These are phyloP conservation scores for Myxozyma nipponensis DNA, from an alignment of 805 yeast genomes.

Conservation along the genomic window DNA sequence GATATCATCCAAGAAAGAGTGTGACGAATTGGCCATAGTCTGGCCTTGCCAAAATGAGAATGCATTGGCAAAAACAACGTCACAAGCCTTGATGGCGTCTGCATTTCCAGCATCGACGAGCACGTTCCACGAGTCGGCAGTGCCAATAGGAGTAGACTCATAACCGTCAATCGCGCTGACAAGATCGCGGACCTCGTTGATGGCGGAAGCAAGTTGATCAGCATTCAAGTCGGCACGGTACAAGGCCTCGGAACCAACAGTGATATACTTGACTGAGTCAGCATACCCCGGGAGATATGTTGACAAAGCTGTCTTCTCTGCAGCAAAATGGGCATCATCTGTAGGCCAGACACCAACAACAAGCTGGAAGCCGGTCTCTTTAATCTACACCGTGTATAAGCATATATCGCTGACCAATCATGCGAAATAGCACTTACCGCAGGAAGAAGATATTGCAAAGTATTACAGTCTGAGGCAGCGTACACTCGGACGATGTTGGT, in stretches of 20 bases:
- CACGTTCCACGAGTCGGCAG: slow-evolving; percentile 94
- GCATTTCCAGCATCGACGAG: slow-evolving; percentile 71
- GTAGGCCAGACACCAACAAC: slow-evolving; percentile 93
- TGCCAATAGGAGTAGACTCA: slow-evolving; percentile 55
- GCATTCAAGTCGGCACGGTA: slow-evolving; percentile 88
- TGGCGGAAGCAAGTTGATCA: slow-evolving; percentile 60
- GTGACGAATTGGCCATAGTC: slow-evolving; percentile 72
- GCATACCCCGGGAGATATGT: slow-evolving; percentile 69
- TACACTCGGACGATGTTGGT: slow-evolving; percentile 73
- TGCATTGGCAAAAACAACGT: slow-evolving; percentile 86
- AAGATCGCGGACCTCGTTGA: slow-evolving; percentile 57
- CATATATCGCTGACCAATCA: no score
- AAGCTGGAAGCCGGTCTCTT: slow-evolving; percentile 66
- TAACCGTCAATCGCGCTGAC: slow-evolving; percentile 64
- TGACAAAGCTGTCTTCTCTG: slow-evolving; percentile 69
- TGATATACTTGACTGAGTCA: slow-evolving; percentile 65
- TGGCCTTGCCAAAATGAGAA: slow-evolving; percentile 99
- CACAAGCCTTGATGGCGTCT: slow-evolving; percentile 75
- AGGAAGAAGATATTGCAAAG: slow-evolving; percentile 78
- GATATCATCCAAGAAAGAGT: slow-evolving; percentile 92
- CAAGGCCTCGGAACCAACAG: slow-evolving; percentile 94
- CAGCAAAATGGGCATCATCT: slow-evolving; percentile 69
- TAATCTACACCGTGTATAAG: slow-evolving; percentile 33
- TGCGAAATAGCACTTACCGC: slow-evolving; percentile 46
- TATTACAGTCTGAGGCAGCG: slow-evolving; percentile 92